phyloP scores from a whole-genome alignment of 139 green algal species.

The Picochlorum sp. region DNA sequence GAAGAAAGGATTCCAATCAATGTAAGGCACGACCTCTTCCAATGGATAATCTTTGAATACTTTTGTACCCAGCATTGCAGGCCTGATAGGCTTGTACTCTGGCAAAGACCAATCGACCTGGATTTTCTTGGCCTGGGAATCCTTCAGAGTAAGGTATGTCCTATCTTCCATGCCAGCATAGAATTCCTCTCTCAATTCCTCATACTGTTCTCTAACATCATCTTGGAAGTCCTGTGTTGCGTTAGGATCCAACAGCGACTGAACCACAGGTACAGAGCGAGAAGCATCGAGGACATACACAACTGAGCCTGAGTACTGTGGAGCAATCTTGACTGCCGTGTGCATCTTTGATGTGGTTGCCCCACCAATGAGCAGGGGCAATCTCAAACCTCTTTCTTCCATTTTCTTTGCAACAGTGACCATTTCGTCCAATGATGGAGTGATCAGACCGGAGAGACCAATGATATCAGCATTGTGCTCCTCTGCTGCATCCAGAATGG shows the following conservation, averaged over 20 bases:
- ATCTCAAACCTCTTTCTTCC: conserved; percentile 81
- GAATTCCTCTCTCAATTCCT: conserved; percentile 91
- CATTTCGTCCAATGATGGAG: conserved; percentile 96
- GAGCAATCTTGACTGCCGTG: conserved; percentile 96
- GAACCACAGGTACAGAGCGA: conserved; percentile 81
- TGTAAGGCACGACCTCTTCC: conserved; percentile 87
- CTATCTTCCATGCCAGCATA: conserved; percentile 91
- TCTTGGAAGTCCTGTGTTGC: conserved; percentile 39
- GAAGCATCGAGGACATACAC: conserved; percentile 95
- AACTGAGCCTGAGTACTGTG: conserved; percentile 74
- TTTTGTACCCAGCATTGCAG: conserved; percentile 67
- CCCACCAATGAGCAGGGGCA: conserved; percentile 91
- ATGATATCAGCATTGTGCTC: conserved; percentile 94
- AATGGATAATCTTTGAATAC: conserved; percentile 71
- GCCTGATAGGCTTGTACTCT: conserved; percentile 66
- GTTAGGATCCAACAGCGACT: conserved; percentile 74
- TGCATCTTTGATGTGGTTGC: conserved; percentile 98
- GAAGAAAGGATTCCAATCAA: conserved; percentile 99
- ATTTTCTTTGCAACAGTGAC: conserved; percentile 92
- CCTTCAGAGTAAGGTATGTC: conserved; percentile 65
- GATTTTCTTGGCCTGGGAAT: conserved; percentile 29
- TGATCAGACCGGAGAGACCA: conserved; percentile 96
- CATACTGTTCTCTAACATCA: conserved; percentile 85
- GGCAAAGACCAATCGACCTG: conserved; percentile 77
- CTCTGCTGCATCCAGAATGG: conserved; percentile 81